phyloP scores from a whole-genome alignment of 352 stramenopile genomes.

The Vaucheria bursata region DNA sequence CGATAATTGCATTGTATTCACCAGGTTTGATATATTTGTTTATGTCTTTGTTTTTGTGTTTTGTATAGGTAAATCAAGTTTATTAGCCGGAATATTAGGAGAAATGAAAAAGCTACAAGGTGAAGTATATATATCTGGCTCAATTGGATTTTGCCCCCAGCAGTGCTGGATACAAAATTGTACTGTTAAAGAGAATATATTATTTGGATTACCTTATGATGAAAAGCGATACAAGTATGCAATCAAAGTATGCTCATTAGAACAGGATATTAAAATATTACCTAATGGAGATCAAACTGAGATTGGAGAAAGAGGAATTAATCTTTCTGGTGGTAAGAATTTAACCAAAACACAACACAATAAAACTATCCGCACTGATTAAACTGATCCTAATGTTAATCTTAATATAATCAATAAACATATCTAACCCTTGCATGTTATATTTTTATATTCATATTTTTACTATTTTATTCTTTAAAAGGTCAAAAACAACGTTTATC shows the following conservation, averaged over 20 bases:
- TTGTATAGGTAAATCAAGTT: slow-evolving; percentile 43
- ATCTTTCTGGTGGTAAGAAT: slow-evolving; percentile 89
- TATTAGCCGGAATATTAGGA: slow-evolving; percentile 42
- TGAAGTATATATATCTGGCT: slow-evolving; percentile 59
- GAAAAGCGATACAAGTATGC: slow-evolving; percentile 53
- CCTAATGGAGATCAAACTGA: slow-evolving; percentile 83
- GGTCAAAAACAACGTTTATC: slow-evolving; percentile 83
- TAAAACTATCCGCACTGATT: too few species aligned
- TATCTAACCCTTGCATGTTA: too few species aligned
- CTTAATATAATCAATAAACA: too few species aligned
- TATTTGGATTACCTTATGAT: slow-evolving; percentile 69
- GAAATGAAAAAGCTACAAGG: slow-evolving; percentile 45
- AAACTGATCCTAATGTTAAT: too few species aligned
- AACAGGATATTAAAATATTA: slow-evolving; percentile 66
- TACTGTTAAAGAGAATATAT: slow-evolving; percentile 86
- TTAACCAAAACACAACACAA: too few species aligned
- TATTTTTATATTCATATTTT: too few species aligned
- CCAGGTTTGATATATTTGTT: too few species aligned
- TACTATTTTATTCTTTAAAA: slow-evolving; percentile 54
- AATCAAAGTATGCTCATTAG: slow-evolving; percentile 64
- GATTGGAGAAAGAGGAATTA: slow-evolving; percentile 96
- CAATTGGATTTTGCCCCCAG: slow-evolving; percentile 82
- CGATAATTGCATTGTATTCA: too few species aligned
- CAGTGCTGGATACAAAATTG: slow-evolving; percentile 87
- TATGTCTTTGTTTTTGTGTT: too few species aligned